Percentiles rank a stretch among this genome's conserved stretches.
phyloP scores from a whole-genome alignment of 306 rosid genomes.

The Dryas alaskensis region DNA sequence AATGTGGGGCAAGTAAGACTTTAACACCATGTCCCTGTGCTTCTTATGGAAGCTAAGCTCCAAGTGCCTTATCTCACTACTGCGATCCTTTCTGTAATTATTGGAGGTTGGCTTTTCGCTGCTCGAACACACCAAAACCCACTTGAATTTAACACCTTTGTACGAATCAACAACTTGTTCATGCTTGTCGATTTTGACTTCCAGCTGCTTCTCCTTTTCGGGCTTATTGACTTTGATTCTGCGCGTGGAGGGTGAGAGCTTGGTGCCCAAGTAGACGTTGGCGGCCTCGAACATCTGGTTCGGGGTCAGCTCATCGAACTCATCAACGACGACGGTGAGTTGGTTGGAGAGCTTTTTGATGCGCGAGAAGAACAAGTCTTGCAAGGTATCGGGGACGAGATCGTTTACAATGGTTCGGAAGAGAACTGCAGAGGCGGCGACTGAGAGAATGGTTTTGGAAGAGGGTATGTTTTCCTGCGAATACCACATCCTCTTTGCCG shows the following conservation, averaged over 20 bases:
- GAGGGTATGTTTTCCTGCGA: slow-evolving; percentile 25
- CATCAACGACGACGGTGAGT: slow-evolving; percentile 44
- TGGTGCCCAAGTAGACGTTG: slow-evolving; percentile 41
- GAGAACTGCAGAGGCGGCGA: slow-evolving; percentile 41
- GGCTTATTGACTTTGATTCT: slow-evolving; percentile 44
- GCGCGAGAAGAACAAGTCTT: slow-evolving; percentile 19
- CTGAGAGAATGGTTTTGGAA: slow-evolving; percentile 31
- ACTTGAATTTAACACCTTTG: slow-evolving; percentile 43
- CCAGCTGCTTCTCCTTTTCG: slow-evolving; percentile 33
- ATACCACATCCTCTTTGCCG: slow-evolving; percentile 1
- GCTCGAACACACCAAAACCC: slow-evolving; percentile 34
- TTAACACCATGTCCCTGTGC: slow-evolving; percentile 41
- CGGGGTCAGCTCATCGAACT: slow-evolving; percentile 41
- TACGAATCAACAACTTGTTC: slow-evolving; percentile 37
- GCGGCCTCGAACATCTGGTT: slow-evolving; percentile 54
- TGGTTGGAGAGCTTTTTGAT: slow-evolving; percentile 37
- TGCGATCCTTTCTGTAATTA: not conserved
- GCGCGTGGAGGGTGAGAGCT: slow-evolving; percentile 11
- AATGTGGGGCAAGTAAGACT: slow-evolving; percentile 43
- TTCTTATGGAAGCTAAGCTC: slow-evolving; percentile 47
- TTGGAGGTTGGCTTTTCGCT: slow-evolving; percentile 17
- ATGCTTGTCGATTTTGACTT: slow-evolving; percentile 39
- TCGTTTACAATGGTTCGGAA: slow-evolving; percentile 32
- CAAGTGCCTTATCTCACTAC: slow-evolving; percentile 34
- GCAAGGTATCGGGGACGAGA: slow-evolving; percentile 39